Evolutionary conservation across 1,284 basidiomycete species (phyloP).

Genomic region (Cryptococcus amylolentus): DNA sequence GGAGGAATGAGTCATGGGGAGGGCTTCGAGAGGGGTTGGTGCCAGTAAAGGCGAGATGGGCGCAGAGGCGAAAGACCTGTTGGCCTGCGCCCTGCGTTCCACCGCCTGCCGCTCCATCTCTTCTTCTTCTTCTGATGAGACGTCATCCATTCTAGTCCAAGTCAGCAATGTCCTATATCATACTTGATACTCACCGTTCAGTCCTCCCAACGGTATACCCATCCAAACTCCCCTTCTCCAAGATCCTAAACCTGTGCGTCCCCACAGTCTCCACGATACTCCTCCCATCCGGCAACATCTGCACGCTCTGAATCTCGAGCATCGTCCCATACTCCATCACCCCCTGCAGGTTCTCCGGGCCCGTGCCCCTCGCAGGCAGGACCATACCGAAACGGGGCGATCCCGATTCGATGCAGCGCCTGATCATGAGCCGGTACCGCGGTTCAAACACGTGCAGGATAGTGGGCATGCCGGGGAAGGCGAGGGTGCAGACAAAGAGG

Average conservation of each 20-base stretch:
- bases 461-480: constrained; percentile 86
- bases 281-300: constrained; percentile 82
- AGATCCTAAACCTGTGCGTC: constrained; percentile 74
- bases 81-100: constrained; percentile 33
- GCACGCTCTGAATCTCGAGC: constrained; percentile 80
- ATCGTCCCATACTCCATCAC: constrained; percentile 77
- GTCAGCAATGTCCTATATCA: not conserved
- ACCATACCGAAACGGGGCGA: constrained; percentile 86
- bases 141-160: constrained; percentile 56
- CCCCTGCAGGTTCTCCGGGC: constrained; percentile 47
- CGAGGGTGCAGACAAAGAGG: constrained; percentile 83
- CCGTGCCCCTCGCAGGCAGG: constrained; percentile 57
- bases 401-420: constrained; percentile 75
- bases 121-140: constrained; percentile 54
- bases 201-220: constrained; percentile 84
- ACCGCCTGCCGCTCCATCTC: constrained; percentile 45
- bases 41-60: not conserved
- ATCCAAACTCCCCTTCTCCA: constrained; percentile 76
- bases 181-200: constrained; percentile 55
- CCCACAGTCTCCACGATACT: constrained; percentile 86
- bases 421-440: constrained; percentile 86
- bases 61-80: constrained; percentile 22
- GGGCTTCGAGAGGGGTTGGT: not conserved
- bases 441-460: constrained; percentile 91
- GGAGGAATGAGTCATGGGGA: not conserved